A percentile compares a stretch with the other conserved stretches of the same genome.
Conservation (phyloP, 2,329 filamentous ascomycete genomes). For the Endoconidiophora laricicola region DNA sequence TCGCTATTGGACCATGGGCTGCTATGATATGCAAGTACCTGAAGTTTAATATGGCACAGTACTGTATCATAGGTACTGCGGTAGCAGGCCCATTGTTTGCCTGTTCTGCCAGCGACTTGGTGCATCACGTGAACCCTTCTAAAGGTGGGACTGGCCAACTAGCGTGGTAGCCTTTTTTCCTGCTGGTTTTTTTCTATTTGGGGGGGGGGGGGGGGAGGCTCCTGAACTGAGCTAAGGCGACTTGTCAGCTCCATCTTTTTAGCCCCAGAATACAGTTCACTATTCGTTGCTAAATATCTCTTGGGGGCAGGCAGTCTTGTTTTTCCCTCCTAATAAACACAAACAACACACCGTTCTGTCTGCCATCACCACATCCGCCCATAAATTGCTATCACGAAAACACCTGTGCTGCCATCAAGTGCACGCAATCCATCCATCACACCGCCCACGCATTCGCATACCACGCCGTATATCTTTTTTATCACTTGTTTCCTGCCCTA, state of each 20-base stretch:
- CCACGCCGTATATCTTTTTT: conserved; percentile 8
- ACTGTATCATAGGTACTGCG: background rate
- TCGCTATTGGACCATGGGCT: background rate
- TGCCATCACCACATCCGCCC: background rate
- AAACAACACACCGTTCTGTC: background rate
- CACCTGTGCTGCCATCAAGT: conserved; percentile 14
- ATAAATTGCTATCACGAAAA: background rate
- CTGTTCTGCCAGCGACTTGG: too few species aligned
- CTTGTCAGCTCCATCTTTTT: too few species aligned
- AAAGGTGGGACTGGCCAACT: too few species aligned
- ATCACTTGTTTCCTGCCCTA: conserved; percentile 14
- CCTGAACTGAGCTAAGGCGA: too few species aligned
- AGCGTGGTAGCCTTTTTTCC: too few species aligned
- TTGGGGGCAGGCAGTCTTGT: background rate
- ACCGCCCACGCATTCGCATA: background rate
- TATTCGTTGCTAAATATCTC: too few species aligned
- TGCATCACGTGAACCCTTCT: too few species aligned
- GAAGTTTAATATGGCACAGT: background rate
- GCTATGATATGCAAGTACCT: background rate
- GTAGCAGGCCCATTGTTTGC: background rate
- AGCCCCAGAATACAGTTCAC: too few species aligned
- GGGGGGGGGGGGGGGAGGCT: too few species aligned
- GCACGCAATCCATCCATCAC: conserved; percentile 4
- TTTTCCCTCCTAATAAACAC: conserved; percentile 5
- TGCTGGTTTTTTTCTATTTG: too few species aligned